phyloP scores from a whole-genome alignment of 73 alveolate species.

The Chromera velia region DNA sequence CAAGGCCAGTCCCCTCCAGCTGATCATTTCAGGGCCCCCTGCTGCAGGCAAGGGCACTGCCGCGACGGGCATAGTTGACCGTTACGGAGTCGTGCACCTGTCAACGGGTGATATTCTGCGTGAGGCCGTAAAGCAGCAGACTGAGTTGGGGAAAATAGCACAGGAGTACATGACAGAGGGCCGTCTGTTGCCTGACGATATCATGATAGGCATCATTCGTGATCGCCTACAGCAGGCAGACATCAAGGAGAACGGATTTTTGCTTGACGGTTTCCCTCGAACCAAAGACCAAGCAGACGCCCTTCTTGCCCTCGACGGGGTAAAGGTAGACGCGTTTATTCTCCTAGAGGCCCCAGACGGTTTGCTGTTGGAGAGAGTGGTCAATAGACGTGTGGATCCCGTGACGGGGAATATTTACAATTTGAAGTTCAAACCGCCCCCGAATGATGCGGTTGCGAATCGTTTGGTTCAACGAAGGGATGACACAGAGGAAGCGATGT shows the following conservation, averaged over 20 bases:
- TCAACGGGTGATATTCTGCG: constrained; percentile 58
- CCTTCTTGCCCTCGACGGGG: neutral
- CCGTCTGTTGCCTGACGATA: neutral
- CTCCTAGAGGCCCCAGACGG: neutral
- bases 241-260: neutral
- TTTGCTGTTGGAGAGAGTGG: neutral
- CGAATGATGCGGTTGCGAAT: neutral
- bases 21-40: constrained; percentile 44
- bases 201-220: neutral
- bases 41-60: constrained; percentile 63
- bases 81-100: constrained; percentile 55
- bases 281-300: neutral
- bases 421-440: neutral
- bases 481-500: neutral
- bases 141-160: constrained; percentile 51
- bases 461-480: neutral
- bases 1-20: too few species aligned
- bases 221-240: neutral
- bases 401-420: neutral
- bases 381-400: neutral
- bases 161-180: constrained; percentile 43
- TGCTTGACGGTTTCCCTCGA: neutral
- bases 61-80: constrained; percentile 49
- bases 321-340: neutral
- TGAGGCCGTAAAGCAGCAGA: constrained; percentile 55